Evolutionary conservation across 176 grass and related monocot genomes (phyloP).

Genomic region (Oryza brachyantha): DNA sequence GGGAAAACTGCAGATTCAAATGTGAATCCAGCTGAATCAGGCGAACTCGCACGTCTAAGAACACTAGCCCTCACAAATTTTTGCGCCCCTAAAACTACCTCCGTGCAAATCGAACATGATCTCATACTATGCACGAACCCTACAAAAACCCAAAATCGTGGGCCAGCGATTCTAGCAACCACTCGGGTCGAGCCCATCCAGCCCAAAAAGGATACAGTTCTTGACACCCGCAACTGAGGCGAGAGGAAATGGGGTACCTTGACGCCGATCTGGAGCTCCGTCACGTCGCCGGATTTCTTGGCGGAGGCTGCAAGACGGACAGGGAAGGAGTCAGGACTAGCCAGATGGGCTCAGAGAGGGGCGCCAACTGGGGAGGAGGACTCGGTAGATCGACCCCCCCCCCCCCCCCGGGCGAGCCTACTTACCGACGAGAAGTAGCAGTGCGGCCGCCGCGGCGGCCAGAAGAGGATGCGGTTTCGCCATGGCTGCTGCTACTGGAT

Average conservation of each 20-base stretch:
- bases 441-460: constrained; percentile 14
- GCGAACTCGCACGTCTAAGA: not conserved
- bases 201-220: not conserved
- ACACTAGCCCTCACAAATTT: not conserved
- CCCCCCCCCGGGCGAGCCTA: too few species aligned
- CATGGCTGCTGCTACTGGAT: constrained; percentile 37
- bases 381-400: too few species aligned
- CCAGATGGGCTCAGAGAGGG: constrained; percentile 38
- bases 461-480: constrained; percentile 39
- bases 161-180: not conserved
- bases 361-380: not conserved
- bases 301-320: constrained; percentile 52
- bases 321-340: not conserved
- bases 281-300: constrained; percentile 81
- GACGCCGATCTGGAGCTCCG: constrained; percentile 90
- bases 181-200: not conserved
- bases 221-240: not conserved
- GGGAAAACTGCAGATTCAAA: not conserved
- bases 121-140: not conserved
- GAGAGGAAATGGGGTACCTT: constrained; percentile 49
- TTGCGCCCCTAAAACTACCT: not conserved
- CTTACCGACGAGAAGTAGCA: constrained; percentile 51
- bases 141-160: not conserved
- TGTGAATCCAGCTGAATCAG: not conserved
- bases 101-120: not conserved